phyloP scores from a whole-genome alignment of 2,329 filamentous ascomycete genomes.

The Calonectria pseudoturangicola region DNA sequence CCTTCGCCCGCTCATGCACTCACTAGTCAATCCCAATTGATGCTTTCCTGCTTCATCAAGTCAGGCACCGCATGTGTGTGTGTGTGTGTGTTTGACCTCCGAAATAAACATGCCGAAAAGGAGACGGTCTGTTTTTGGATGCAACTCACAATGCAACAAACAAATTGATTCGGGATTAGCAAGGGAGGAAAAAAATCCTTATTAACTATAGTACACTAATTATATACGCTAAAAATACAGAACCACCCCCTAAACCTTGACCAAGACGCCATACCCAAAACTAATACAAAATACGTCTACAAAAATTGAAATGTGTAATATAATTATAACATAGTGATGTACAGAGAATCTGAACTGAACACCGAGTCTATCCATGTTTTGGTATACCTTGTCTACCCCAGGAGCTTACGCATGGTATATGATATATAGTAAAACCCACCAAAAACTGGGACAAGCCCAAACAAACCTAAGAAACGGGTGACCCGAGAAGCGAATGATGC shows the following conservation, averaged over 20 bases:
- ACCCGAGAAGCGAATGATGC: conserved; percentile 42
- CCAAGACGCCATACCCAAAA: conserved; percentile 4
- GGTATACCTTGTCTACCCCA: conserved; percentile 56
- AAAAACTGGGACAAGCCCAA: conserved; percentile 40
- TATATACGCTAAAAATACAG: conserved; percentile 24
- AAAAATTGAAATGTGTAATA: conserved; percentile 31
- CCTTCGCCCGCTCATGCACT: background rate
- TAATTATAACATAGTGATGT: conserved; percentile 35
- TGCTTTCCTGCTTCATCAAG: background rate
- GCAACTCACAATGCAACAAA: conserved; percentile 1
- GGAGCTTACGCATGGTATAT: conserved; percentile 53
- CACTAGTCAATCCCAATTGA: background rate
- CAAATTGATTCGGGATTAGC: background rate
- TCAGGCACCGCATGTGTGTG: background rate
- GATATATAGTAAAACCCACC: conserved; percentile 44
- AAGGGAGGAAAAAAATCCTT: no score
- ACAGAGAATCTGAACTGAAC: conserved; percentile 46
- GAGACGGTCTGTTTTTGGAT: background rate
- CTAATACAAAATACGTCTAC: conserved; percentile 23
- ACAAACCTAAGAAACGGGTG: conserved; percentile 36
- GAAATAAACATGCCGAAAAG: background rate
- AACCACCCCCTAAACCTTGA: background rate
- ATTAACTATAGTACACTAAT: conserved; percentile 20
- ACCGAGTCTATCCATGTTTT: conserved; percentile 56
- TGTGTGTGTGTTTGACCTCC: background rate